Percentiles rank a stretch among this genome's conserved stretches.
Evolutionary conservation across 305 asterid species (phyloP).

Genomic region (Solanum hybrid): DNA sequence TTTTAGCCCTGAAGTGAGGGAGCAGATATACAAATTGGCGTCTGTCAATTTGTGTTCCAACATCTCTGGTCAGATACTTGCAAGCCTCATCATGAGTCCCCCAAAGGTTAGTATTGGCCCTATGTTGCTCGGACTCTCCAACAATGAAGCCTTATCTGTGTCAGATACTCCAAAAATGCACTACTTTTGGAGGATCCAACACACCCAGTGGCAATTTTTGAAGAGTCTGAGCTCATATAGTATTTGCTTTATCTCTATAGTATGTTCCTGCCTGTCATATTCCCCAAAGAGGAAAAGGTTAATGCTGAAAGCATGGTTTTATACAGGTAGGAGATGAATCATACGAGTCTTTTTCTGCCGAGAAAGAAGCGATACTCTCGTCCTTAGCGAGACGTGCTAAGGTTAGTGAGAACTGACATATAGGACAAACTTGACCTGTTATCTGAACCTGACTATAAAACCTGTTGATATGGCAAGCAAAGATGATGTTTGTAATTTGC

Average conservation of each 20-base stretch:
- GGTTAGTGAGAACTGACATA: slow-evolving; percentile 33
- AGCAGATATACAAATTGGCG: slow-evolving; percentile 89
- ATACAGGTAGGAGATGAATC: slow-evolving; percentile 93
- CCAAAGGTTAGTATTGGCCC: slow-evolving; percentile 53
- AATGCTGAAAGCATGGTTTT: not conserved
- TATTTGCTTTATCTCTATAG: not conserved
- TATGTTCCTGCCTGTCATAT: not conserved
- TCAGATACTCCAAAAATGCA: not conserved
- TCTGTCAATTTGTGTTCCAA: slow-evolving; percentile 91
- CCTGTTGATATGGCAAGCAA: not conserved
- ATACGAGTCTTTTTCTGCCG: slow-evolving; percentile 57
- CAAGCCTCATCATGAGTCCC: slow-evolving; percentile 92
- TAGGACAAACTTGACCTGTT: not conserved
- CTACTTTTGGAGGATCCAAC: not conserved
- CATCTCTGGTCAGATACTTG: slow-evolving; percentile 93
- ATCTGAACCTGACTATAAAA: not conserved
- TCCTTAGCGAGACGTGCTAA: slow-evolving; percentile 84
- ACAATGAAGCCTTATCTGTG: not conserved
- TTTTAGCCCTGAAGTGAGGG: slow-evolving; percentile 68
- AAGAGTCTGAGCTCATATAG: not conserved
- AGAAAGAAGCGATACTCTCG: slow-evolving; percentile 74
- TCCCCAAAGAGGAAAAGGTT: not conserved
- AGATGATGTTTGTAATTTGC: not conserved
- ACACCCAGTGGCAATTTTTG: not conserved
- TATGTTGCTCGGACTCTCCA: not conserved